Evolutionary conservation across 768 basidiomycete genomes (phyloP), one percentile per base, ranked within the genome.

Genomic region (Albatrellus ellisii): DNA sequence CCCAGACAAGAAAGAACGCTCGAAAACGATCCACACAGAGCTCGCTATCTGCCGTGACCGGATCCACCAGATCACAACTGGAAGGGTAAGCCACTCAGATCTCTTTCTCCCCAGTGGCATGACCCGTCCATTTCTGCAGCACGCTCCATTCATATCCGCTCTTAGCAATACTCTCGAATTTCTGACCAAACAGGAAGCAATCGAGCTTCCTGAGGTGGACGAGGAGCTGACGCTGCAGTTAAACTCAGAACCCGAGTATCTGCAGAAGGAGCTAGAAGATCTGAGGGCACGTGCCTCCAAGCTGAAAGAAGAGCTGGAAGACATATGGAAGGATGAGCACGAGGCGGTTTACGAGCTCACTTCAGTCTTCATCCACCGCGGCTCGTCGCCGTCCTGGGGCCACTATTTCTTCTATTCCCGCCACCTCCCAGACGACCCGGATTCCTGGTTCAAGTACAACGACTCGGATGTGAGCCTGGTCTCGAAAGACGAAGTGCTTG

Each of bases 391-490:
- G 2, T 83, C 82, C 6, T 90, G 77, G 63, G 90, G 90, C 3
- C 92, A 95, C 57, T 95, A 95, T 60, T 98, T 90, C 68, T 88
- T 97, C 61, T 95, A 94, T 59, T 87, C 91, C 42, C 73, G 90
- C 29, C 72, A 89, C 57, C 66, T 95, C 11, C 92, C 90, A 1
- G 73, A 75, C 36, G 61, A 75, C 18, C 79, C 79, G 9, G 82
- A 95, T 44, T 69, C 72, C 33, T 97, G 91, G 88, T 89, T 91
- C 72, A 94, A 94, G 62, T 90, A 94, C 64, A 97, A 97, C 56
- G 92, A 97, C 56, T 87, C 87, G 27, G 77, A 75, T 45, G 88
- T 98, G 7, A 69, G 75, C 3, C 68, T 75, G 21, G 85, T 89
- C 0, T 60, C 70, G 7, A 83, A 85, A 53, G 75, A 76, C 6